These are phyloP conservation scores for Stephanodiscus minutulus DNA, from an alignment of 108 stramenopile species.

Conservation along the genomic window DNA sequence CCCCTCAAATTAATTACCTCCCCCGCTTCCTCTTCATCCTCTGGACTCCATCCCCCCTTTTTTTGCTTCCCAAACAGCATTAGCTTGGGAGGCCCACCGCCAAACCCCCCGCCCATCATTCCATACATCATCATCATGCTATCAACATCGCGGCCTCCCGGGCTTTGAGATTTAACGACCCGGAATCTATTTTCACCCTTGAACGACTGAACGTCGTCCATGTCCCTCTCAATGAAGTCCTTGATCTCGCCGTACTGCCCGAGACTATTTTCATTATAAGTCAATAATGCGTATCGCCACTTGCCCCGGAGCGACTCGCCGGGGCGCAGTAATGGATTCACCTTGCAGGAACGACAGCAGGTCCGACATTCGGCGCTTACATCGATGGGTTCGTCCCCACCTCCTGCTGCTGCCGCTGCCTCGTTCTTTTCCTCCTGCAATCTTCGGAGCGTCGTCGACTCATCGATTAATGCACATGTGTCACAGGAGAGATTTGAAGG, in stretches of 20 bases:
- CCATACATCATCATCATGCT: slow-evolving; percentile 15
- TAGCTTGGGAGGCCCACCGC: slow-evolving; percentile 33
- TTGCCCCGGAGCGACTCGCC: slow-evolving; percentile 36
- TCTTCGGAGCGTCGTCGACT: slow-evolving; percentile 29
- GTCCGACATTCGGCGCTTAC: slow-evolving; percentile 33
- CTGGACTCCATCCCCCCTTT: slow-evolving; percentile 45
- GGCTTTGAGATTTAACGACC: slow-evolving; percentile 13
- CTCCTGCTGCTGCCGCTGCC: not conserved
- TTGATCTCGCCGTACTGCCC: slow-evolving; percentile 42
- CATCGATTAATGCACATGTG: slow-evolving; percentile 39
- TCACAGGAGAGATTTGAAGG: slow-evolving; percentile 43
- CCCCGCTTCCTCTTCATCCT: slow-evolving; percentile 48
- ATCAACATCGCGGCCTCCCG: not conserved
- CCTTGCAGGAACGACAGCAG: slow-evolving; percentile 42
- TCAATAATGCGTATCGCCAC: slow-evolving; percentile 36
- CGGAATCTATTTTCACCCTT: slow-evolving; percentile 49
- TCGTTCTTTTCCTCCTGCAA: slow-evolving; percentile 28
- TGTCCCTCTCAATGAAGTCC: slow-evolving; percentile 54
- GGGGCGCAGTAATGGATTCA: slow-evolving; percentile 43
- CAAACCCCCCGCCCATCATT: slow-evolving; percentile 39
- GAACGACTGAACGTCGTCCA: slow-evolving; percentile 43
- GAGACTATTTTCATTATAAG: slow-evolving; percentile 26
- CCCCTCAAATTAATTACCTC: slow-evolving; percentile 56
- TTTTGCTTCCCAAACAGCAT: slow-evolving; percentile 47
- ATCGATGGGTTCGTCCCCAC: slow-evolving; percentile 14